Conservation (phyloP, 2,329 filamentous ascomycete genomes). For the Cercospora nicotianae region DNA sequence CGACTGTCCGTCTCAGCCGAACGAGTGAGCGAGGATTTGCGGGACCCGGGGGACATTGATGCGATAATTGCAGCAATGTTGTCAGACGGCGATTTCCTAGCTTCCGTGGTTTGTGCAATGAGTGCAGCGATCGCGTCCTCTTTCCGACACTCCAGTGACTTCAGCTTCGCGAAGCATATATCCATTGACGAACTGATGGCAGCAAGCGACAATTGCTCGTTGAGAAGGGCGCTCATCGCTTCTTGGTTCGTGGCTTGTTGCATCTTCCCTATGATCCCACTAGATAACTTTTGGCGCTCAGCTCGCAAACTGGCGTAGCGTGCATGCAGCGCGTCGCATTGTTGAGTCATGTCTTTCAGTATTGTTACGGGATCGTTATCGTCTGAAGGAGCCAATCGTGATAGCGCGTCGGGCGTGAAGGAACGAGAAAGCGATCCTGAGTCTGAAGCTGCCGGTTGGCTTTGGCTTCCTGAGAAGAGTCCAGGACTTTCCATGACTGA, state of each 20-base stretch:
- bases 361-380: constrained; percentile 19
- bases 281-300: constrained; percentile 35
- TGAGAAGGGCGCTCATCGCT: constrained; percentile 32
- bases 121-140: constrained; percentile 33
- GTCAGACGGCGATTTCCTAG: constrained; percentile 18
- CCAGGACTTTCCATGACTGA: neutral
- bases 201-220: constrained; percentile 36
- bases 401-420: constrained; percentile 16
- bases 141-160: constrained; percentile 35
- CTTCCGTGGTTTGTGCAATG: constrained; percentile 23
- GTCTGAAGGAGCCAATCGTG: constrained; percentile 8
- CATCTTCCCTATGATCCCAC: constrained; percentile 29
- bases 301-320: constrained; percentile 34
- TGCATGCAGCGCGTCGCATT: constrained; percentile 33
- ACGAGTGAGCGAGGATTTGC: constrained; percentile 15
- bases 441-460: constrained; percentile 16
- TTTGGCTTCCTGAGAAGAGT: neutral
- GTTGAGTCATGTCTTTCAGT: constrained; percentile 25
- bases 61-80: constrained; percentile 26
- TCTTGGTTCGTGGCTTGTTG: constrained; percentile 28
- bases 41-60: constrained; percentile 19
- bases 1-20: constrained; percentile 15
- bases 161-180: constrained; percentile 38
- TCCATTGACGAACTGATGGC: constrained; percentile 38
- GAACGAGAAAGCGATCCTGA: constrained; percentile 5